Percentiles rank a stretch among this genome's conserved stretches.
Conservation (phyloP, 2,329 filamentous ascomycete genomes). For the Fonsecaea erecta region DNA sequence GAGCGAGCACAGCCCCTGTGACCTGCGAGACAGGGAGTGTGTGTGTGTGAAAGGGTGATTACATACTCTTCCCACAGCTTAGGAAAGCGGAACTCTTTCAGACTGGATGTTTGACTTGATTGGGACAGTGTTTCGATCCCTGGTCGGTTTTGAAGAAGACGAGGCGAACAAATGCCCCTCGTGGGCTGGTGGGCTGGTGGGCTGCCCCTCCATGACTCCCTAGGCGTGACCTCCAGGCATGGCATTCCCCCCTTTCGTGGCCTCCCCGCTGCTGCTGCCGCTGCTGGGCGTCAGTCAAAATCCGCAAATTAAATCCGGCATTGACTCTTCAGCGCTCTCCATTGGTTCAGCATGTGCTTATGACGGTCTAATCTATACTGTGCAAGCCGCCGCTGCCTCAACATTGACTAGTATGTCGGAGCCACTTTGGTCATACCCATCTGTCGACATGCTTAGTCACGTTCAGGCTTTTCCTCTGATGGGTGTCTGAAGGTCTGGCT, state of each 20-base stretch:
- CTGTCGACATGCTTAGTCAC: not conserved
- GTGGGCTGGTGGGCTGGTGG: too few species aligned
- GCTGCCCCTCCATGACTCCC: not conserved
- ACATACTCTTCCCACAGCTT: constrained; percentile 29
- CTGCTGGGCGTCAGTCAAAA: not conserved
- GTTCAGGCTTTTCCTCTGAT: not conserved
- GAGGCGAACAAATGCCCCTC: not conserved
- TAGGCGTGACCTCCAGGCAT: too few species aligned
- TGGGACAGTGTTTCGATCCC: constrained; percentile 6
- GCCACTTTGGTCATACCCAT: not conserved
- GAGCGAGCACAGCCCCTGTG: constrained; percentile 25
- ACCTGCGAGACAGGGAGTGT: too few species aligned
- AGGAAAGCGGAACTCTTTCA: constrained; percentile 4
- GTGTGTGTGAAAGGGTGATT: constrained; percentile 19
- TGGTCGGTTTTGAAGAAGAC: not conserved
- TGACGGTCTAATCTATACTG: not conserved
- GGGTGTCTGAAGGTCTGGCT: not conserved
- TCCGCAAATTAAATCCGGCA: not conserved
- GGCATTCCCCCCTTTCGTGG: not conserved
- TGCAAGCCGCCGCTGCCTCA: too few species aligned
- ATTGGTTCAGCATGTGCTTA: not conserved
- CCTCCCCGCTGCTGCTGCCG: not conserved
- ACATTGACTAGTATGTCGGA: not conserved
- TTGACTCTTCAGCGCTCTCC: not conserved
- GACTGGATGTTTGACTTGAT: constrained; percentile 11